Evolutionary conservation across 345 rosid species (phyloP), one percentile per base, ranked within the genome.

Genomic region (Physaria fendleri): DNA sequence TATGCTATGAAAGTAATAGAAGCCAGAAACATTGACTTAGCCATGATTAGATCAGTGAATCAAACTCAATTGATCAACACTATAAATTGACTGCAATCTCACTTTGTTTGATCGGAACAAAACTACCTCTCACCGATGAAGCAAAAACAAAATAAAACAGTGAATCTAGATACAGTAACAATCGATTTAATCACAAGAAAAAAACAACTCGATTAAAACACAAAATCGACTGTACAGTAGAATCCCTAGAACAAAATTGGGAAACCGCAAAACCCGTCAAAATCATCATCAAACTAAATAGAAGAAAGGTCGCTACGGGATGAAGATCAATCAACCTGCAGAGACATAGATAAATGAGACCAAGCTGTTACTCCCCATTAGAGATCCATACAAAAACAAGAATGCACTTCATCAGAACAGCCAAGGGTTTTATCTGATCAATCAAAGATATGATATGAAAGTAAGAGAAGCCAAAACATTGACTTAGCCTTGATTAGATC

Each of bases 251-350:
- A 30, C 12, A 27, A 21, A 0, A 27, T 7, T 6, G 27, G 21
- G 27, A 32, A 17, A 15, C 27, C 30, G 6, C 34, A 21, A 69
- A 30, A 54, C 18, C 32, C 20, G 22, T 37, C n/a, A 37, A 56
- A 63, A 49, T 45, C 35, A 27, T 32, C 38, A 69, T 48, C 64
- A 39, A 69, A 56, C 8, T 32, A 9, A 13, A 39, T 9, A 22
- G 25, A 23, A 39, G 11, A 47, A 39, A 32, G 28, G 8, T 15
- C 32, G n/a, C 0, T 46, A 5, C 9, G 2, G 3, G 51, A 58
- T 30, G 52, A 55, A 47, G 74, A 63, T 71, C 55, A 63, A 70
- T 70, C 2, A 15, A 64, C 48, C 74, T 71, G 69, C 59, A 34
- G 8, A 32, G 28, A 43, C 43, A 50, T n/a, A 10, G 5, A 2